Conservation (phyloP, 352 stramenopile genomes). For the Phytophthora rubi region DNA sequence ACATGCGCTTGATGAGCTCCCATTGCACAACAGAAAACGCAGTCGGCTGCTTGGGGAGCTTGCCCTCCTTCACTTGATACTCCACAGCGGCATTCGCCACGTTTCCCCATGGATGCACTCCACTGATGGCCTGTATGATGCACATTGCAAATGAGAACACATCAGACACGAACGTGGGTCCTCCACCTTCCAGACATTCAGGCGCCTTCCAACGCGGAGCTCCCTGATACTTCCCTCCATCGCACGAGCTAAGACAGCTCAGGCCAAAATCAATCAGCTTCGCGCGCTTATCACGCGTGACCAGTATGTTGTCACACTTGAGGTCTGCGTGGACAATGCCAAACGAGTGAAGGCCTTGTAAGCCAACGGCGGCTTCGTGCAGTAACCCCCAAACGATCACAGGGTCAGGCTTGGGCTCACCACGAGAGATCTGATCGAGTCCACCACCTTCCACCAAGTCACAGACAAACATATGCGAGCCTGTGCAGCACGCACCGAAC, state of each 20-base stretch:
- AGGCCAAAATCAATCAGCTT: conserved; percentile 9
- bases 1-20: conserved; percentile 16
- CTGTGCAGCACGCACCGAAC: conserved; percentile 33
- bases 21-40: conserved; percentile 7
- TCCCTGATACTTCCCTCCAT: neutral
- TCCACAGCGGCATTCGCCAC: neutral
- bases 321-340: conserved; percentile 28
- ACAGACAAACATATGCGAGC: conserved; percentile 26
- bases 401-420: neutral
- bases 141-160: conserved; percentile 20
- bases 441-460: conserved; percentile 13
- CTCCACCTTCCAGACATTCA: neutral
- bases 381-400: conserved; percentile 20
- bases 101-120: neutral
- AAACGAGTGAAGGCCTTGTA: conserved; percentile 30
- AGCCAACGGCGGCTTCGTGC: conserved; percentile 29
- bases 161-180: conserved; percentile 6
- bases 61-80: neutral
- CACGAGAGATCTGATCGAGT: neutral
- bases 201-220: conserved; percentile 8
- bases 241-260: conserved; percentile 9
- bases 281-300: neutral
- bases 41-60: neutral
- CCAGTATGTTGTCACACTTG: conserved; percentile 26
- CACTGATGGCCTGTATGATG: conserved; percentile 8